Percentiles rank a stretch among this genome's conserved stretches.
Conservation (phyloP, 768 basidiomycete species). For the Cystobasidium ongulense region DNA sequence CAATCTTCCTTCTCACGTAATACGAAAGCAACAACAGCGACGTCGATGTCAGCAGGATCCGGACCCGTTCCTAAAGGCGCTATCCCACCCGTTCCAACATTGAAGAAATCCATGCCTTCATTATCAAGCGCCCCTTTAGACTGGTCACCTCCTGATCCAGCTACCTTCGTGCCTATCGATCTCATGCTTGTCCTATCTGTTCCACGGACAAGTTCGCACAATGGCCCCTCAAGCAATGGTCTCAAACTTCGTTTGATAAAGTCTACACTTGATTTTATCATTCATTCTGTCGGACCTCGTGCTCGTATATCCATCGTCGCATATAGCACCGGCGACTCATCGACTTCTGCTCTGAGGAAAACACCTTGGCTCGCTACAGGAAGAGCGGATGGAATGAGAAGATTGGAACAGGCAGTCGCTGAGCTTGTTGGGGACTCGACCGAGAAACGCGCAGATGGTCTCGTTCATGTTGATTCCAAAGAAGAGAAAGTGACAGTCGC, state of each 20-base stretch:
- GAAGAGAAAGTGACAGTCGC: constrained; percentile 97
- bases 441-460: constrained; percentile 53
- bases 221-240: constrained; percentile 63
- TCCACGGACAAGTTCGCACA: constrained; percentile 58
- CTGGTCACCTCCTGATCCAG: constrained; percentile 15
- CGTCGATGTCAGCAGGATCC: constrained; percentile 19
- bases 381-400: constrained; percentile 34
- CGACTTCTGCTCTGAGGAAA: constrained; percentile 59
- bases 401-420: constrained; percentile 32
- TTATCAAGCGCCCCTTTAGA: background rate
- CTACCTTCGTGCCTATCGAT: constrained; percentile 68
- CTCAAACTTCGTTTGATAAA: constrained; percentile 85
- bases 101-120: background rate
- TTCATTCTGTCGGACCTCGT: constrained; percentile 63
- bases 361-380: constrained; percentile 81
- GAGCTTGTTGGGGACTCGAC: constrained; percentile 43
- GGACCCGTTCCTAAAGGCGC: background rate
- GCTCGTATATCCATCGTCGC: constrained; percentile 86
- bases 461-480: constrained; percentile 62
- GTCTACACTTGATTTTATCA: constrained; percentile 73
- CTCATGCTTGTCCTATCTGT: constrained; percentile 84
- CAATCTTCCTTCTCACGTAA: background rate
- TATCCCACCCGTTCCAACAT: constrained; percentile 13
- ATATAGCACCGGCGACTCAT: constrained; percentile 53
- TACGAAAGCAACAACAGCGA: constrained; percentile 23